A percentile compares a stretch with the other conserved stretches of the same genome.
These are phyloP conservation scores for Fusarium ambrosium DNA, from an alignment of 2,329 filamentous ascomycete genomes.

Conservation along the genomic window DNA sequence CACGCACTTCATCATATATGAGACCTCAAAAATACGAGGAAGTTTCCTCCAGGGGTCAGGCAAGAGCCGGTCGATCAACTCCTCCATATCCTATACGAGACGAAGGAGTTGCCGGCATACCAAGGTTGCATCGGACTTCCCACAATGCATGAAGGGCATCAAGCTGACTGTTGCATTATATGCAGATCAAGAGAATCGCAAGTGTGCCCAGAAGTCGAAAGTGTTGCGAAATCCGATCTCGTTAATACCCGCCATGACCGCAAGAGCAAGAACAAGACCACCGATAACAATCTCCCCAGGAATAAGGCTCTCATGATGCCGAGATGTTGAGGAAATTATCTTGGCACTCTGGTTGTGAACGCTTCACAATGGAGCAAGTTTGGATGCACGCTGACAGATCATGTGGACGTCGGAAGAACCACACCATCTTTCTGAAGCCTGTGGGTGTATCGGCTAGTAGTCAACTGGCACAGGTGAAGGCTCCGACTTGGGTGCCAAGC, in stretches of 20 bases:
- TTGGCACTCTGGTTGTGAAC: background rate
- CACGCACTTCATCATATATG: background rate
- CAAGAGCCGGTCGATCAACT: background rate
- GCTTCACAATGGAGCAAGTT: background rate
- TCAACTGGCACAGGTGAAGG: background rate
- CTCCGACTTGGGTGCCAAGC: background rate
- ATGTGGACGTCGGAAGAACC: background rate
- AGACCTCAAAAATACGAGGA: background rate
- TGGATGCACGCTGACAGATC: background rate
- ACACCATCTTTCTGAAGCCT: background rate
- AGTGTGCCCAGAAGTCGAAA: background rate
- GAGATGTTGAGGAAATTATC: background rate
- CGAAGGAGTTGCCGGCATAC: background rate
- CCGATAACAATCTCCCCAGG: background rate
- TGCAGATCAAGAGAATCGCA: background rate
- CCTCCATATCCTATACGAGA: background rate
- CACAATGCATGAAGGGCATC: background rate
- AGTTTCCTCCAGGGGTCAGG: background rate
- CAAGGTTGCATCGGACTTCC: background rate
- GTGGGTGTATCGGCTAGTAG: background rate
- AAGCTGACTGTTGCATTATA: background rate
- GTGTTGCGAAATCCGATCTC: background rate
- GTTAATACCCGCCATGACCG: background rate
- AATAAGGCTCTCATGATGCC: background rate
- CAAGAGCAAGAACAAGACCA: background rate